Percentiles rank a stretch among this genome's conserved stretches.
phyloP scores from a whole-genome alignment of 179 eudicot genomes.

The Silene vulgaris region DNA sequence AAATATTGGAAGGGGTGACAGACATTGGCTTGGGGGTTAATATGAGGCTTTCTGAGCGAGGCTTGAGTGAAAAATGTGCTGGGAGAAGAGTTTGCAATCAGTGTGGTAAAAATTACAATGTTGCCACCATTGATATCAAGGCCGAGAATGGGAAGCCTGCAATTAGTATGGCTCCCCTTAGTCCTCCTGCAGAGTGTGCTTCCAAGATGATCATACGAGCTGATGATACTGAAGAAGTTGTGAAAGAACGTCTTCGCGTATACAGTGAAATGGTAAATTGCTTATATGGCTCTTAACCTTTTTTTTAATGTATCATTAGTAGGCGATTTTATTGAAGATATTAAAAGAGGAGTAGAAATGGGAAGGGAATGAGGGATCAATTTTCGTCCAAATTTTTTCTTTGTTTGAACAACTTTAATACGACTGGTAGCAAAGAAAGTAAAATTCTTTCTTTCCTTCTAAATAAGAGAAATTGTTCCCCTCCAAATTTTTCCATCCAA shows the following conservation, averaged over 20 bases:
- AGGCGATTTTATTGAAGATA: neutral
- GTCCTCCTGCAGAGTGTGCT: constrained; percentile 70
- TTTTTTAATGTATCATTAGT: neutral
- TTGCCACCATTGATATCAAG: constrained; percentile 67
- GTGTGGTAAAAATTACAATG: constrained; percentile 85
- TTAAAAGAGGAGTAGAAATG: neutral
- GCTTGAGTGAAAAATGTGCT: constrained; percentile 83
- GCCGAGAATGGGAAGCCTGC: constrained; percentile 74
- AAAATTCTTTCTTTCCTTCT: neutral
- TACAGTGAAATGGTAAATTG: constrained; percentile 67
- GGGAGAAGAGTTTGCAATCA: constrained; percentile 83
- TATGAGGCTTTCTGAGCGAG: constrained; percentile 76
- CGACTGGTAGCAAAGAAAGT: neutral
- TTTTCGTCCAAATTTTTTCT: neutral
- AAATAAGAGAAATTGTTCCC: too few relatives aligned
- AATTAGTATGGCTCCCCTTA: constrained; percentile 80
- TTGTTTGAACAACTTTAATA: too few relatives aligned
- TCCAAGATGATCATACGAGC: constrained; percentile 86
- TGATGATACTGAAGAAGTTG: constrained; percentile 84
- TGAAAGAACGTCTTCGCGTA: constrained; percentile 71
- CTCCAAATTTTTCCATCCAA: neutral
- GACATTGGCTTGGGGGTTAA: constrained; percentile 93
- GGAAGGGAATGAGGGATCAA: neutral
- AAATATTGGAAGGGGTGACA: constrained; percentile 86
- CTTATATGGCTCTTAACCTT: neutral